Evolutionary conservation across 2,329 filamentous ascomycete species (phyloP).

Genomic region (Coniochaeta prunicola): DNA sequence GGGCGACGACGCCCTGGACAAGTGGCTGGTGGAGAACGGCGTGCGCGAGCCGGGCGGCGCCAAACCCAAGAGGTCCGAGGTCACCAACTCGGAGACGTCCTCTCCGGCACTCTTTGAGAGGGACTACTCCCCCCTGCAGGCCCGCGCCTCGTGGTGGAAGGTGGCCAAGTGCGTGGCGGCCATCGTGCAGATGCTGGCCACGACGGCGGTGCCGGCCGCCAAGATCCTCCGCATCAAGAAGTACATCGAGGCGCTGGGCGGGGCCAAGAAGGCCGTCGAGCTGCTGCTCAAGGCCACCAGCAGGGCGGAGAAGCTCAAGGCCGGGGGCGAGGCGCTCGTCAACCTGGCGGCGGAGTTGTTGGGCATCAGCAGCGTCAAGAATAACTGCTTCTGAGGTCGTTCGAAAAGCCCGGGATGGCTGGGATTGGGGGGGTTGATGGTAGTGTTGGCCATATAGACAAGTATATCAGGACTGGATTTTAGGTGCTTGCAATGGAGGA

Average conservation of each 20-base stretch:
- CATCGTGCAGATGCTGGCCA: slow-evolving; percentile 12
- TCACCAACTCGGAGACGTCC: background rate
- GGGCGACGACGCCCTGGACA: slow-evolving; percentile 14
- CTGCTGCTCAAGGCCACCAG: slow-evolving; percentile 14
- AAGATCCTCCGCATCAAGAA: slow-evolving; percentile 18
- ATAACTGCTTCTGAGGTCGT: slow-evolving; percentile 14
- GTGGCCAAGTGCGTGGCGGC: slow-evolving; percentile 15
- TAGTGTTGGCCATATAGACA: too few species aligned
- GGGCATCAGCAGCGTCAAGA: slow-evolving; percentile 13
- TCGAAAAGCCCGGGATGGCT: too few species aligned
- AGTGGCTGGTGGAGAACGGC: slow-evolving; percentile 14
- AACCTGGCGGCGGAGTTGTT: slow-evolving; percentile 12
- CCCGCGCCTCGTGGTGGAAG: slow-evolving; percentile 13
- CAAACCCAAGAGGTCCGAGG: slow-evolving; percentile 1
- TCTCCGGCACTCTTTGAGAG: slow-evolving; percentile 5
- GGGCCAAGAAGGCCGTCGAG: slow-evolving; percentile 13
- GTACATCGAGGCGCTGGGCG: slow-evolving; percentile 17
- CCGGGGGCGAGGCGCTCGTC: slow-evolving; percentile 14
- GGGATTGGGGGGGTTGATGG: too few species aligned
- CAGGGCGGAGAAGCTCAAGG: slow-evolving; percentile 13
- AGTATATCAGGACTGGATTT: too few species aligned
- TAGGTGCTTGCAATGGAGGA: too few species aligned
- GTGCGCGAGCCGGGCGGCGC: slow-evolving; percentile 6
- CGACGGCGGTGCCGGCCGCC: slow-evolving; percentile 14
- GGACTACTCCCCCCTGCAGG: slow-evolving; percentile 4